Conservation (phyloP, 140 eudicot species). For the Stevia rebaudiana region DNA sequence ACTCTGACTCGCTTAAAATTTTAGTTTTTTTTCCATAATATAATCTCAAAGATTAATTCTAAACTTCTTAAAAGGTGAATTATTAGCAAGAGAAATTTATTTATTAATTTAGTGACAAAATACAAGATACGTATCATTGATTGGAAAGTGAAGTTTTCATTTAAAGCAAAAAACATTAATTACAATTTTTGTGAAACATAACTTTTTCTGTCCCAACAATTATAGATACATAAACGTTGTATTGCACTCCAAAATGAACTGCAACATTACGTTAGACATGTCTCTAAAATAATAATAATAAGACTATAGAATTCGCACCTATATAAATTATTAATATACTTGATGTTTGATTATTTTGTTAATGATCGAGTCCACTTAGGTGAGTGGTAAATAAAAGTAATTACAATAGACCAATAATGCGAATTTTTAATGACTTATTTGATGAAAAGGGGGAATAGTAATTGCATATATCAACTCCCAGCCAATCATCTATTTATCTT, state of each 20-base stretch:
- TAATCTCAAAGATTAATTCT: not conserved
- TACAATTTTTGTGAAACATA: not conserved
- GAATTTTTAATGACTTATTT: not conserved
- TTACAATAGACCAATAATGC: slow-evolving; percentile 12
- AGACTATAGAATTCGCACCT: not conserved
- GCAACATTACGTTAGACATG: not conserved
- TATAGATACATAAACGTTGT: not conserved
- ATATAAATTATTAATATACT: no score
- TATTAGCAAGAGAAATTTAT: not conserved
- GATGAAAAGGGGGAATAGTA: slow-evolving; percentile 6
- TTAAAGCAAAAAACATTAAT: not conserved
- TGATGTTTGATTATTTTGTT: slow-evolving; percentile 5
- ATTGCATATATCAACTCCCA: not conserved
- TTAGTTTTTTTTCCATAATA: not conserved
- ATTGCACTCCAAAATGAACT: not conserved
- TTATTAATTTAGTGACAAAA: not conserved
- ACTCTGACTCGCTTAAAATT: not conserved
- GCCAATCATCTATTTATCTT: no score
- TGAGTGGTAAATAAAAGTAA: slow-evolving; percentile 5
- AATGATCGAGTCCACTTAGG: slow-evolving; percentile 1
- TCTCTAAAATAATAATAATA: not conserved
- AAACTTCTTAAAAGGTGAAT: not conserved
- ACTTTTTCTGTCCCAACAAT: not conserved
- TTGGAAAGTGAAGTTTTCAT: not conserved
- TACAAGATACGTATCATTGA: not conserved